Percentiles rank a stretch among this genome's conserved stretches.
Conservation (phyloP, 2,329 filamentous ascomycete species). For the Neopestalotiopsis sp. region DNA sequence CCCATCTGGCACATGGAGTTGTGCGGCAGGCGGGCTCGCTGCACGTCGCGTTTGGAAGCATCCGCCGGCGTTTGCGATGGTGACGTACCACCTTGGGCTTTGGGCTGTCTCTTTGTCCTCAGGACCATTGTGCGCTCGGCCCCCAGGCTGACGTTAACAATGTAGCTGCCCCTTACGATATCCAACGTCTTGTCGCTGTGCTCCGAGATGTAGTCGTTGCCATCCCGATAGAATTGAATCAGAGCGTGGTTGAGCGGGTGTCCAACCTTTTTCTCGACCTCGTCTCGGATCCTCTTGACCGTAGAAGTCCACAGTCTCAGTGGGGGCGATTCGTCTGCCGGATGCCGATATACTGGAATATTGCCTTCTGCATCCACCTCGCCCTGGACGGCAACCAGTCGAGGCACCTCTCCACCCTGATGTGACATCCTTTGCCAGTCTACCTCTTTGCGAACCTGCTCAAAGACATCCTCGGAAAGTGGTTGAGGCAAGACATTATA, state of each 20-base stretch:
- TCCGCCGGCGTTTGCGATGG: slow-evolving; percentile 23
- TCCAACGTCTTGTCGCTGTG: slow-evolving; percentile 98
- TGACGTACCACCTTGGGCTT: slow-evolving; percentile 25
- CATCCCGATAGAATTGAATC: slow-evolving; percentile 90
- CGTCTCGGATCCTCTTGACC: slow-evolving; percentile 70
- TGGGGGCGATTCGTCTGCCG: slow-evolving; percentile 84
- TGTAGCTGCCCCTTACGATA: slow-evolving; percentile 79
- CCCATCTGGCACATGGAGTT: slow-evolving; percentile 90
- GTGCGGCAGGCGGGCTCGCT: slow-evolving; percentile 79
- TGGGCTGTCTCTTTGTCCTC: slow-evolving; percentile 72
- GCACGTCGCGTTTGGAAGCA: slow-evolving; percentile 56
- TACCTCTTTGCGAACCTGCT: slow-evolving; percentile 74
- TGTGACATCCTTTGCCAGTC: slow-evolving; percentile 93
- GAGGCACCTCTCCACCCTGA: slow-evolving; percentile 87
- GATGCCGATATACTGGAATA: slow-evolving; percentile 93
- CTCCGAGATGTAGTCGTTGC: slow-evolving; percentile 91
- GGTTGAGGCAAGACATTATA: slow-evolving; percentile 68
- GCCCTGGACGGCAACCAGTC: slow-evolving; percentile 90
- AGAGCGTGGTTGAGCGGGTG: slow-evolving; percentile 89
- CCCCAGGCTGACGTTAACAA: slow-evolving; percentile 93
- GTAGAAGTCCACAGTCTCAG: slow-evolving; percentile 77
- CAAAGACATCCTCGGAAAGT: slow-evolving; percentile 68
- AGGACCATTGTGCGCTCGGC: slow-evolving; percentile 90
- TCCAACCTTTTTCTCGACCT: slow-evolving; percentile 74
- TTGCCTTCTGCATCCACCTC: slow-evolving; percentile 70